Evolutionary conservation across 108 stramenopile genomes (phyloP).

Genomic region (Chaetoceros tenuissimus): DNA sequence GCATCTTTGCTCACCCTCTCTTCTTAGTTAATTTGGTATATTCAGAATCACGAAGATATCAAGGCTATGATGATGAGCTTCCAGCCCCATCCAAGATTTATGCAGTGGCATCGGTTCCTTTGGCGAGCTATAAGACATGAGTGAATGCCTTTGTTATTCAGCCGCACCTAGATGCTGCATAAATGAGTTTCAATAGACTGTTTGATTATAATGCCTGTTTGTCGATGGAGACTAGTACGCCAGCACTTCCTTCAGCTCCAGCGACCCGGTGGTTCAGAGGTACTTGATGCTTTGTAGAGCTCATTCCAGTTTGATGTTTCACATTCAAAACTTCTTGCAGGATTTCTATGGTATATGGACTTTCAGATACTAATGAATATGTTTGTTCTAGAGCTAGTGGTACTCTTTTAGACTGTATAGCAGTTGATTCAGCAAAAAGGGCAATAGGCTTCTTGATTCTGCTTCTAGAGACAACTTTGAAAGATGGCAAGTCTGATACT

Average conservation of each 20-base stretch:
- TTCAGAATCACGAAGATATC: conserved; percentile 51
- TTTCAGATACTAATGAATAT: conserved; percentile 63
- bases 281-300: conserved; percentile 50
- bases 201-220: conserved; percentile 21
- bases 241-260: conserved; percentile 1
- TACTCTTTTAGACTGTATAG: conserved; percentile 64
- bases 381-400: conserved; percentile 58
- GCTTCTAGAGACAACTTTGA: conserved; percentile 64
- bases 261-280: conserved; percentile 58
- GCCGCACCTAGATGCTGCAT: conserved; percentile 46
- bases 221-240: background rate
- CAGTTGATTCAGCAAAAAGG: conserved; percentile 57
- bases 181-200: conserved; percentile 53
- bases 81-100: conserved; percentile 72
- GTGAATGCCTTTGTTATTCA: conserved; percentile 61
- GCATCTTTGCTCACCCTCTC: conserved; percentile 38
- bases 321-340: conserved; percentile 50
- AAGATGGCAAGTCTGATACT: conserved; percentile 49
- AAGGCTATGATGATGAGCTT: conserved; percentile 22
- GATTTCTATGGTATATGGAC: conserved; percentile 79
- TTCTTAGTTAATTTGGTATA: conserved; percentile 71
- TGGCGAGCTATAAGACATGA: conserved; percentile 44
- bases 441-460: conserved; percentile 74
- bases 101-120: conserved; percentile 67
- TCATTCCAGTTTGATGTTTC: conserved; percentile 45